phyloP scores from a whole-genome alignment of 257 asterid species.

The Leonotis leonurus region DNA sequence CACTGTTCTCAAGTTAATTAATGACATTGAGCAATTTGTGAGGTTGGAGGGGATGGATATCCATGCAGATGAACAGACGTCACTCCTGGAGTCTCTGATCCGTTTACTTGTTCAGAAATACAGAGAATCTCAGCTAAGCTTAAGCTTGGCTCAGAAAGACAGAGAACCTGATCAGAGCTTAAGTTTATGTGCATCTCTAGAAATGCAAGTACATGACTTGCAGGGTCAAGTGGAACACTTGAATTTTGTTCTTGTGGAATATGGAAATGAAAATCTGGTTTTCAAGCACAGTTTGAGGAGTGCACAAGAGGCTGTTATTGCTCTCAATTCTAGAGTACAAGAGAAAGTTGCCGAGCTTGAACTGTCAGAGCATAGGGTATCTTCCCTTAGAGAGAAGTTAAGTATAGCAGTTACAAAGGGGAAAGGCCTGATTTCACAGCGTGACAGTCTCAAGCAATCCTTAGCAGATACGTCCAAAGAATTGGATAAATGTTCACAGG shows the following conservation, averaged over 20 bases:
- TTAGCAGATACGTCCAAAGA: conserved; percentile 71
- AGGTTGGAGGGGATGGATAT: conserved; percentile 35
- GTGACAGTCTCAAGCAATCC: conserved; percentile 87
- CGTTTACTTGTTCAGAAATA: conserved; percentile 52
- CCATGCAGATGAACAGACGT: conserved; percentile 40
- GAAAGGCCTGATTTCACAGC: conserved; percentile 87
- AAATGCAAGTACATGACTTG: conserved; percentile 49
- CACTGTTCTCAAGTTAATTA: conserved; percentile 43
- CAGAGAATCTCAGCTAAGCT: conserved; percentile 45
- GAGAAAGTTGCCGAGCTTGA: conserved; percentile 74
- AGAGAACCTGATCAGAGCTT: conserved; percentile 46
- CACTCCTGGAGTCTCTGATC: conserved; percentile 49
- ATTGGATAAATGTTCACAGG: conserved; percentile 69
- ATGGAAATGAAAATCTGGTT: conserved; percentile 62
- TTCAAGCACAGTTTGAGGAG: conserved; percentile 58
- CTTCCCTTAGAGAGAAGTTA: conserved; percentile 90
- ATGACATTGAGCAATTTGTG: conserved; percentile 51
- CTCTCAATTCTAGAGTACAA: conserved; percentile 42
- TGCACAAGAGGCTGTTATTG: conserved; percentile 36
- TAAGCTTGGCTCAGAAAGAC: conserved; percentile 49
- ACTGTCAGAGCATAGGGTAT: conserved; percentile 88
- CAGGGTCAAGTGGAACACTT: conserved; percentile 53
- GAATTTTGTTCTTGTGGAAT: conserved; percentile 35
- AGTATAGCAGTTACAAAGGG: conserved; percentile 96
- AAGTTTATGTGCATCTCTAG: conserved; percentile 40